These are phyloP conservation scores for Luffa aegyptiaca DNA, from an alignment of 306 rosid genomes.

Conservation along the genomic window DNA sequence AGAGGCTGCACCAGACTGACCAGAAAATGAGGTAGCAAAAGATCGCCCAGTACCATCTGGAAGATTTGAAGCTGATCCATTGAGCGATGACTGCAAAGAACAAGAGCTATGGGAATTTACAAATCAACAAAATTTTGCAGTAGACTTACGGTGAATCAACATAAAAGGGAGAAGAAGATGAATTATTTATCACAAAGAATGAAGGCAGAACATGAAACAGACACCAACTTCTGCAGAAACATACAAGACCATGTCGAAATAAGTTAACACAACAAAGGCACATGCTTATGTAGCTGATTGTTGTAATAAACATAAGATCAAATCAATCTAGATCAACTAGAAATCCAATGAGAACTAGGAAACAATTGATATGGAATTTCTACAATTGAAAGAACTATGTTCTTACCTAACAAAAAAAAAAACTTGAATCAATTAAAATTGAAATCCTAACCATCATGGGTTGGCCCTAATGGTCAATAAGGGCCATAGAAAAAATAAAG, in stretches of 20 bases:
- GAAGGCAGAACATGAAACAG: neutral
- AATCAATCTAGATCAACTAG: neutral
- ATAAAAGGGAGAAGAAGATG: neutral
- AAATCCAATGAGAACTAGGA: neutral
- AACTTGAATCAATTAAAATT: neutral
- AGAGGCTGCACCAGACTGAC: slow-evolving; percentile 96
- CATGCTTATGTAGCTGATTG: neutral
- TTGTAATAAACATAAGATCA: neutral
- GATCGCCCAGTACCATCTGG: slow-evolving; percentile 79
- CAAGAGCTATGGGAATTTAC: neutral
- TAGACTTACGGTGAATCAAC: neutral
- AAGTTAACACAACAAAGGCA: neutral
- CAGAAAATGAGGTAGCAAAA: slow-evolving; percentile 78
- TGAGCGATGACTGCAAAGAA: slow-evolving; percentile 73
- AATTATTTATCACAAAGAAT: neutral
- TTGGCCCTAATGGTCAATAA: too few relatives aligned
- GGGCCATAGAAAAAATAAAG: too few relatives aligned
- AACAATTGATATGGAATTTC: neutral
- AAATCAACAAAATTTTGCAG: neutral
- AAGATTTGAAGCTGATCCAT: slow-evolving; percentile 85
- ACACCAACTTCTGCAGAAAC: neutral
- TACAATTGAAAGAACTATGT: neutral
- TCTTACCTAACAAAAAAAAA: neutral
- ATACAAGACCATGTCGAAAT: neutral
- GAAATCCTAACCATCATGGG: too few relatives aligned